Evolutionary conservation across 352 stramenopile genomes (phyloP).

Genomic region (Phytophthora multivora): DNA sequence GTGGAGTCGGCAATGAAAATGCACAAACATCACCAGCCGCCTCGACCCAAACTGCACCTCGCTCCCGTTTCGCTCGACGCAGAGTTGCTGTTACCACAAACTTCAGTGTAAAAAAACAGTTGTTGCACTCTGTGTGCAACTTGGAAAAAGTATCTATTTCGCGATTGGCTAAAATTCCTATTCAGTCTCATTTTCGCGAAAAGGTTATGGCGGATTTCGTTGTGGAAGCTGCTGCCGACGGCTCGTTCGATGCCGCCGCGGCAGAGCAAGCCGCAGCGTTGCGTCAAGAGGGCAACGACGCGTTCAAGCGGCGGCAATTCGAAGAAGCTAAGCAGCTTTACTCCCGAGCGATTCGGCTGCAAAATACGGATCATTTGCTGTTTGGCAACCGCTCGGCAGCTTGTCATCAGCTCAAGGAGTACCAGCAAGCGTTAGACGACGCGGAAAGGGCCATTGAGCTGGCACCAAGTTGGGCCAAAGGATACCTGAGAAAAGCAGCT

Average conservation of each 20-base stretch:
- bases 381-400: slow-evolving; percentile 91
- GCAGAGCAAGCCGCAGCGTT: slow-evolving; percentile 37
- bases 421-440: slow-evolving; percentile 78
- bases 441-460: slow-evolving; percentile 81
- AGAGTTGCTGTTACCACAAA: slow-evolving; percentile 9
- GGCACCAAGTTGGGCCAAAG: slow-evolving; percentile 92
- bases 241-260: slow-evolving; percentile 43
- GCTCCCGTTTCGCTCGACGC: slow-evolving; percentile 21
- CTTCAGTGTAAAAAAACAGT: too few relatives aligned
- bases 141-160: background rate
- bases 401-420: slow-evolving; percentile 72
- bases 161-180: slow-evolving; percentile 10
- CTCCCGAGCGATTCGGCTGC: slow-evolving; percentile 55
- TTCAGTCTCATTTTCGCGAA: slow-evolving; percentile 1
- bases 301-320: slow-evolving; percentile 68
- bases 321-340: slow-evolving; percentile 53
- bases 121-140: too few relatives aligned
- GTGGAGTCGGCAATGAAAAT: slow-evolving; percentile 2
- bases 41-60: slow-evolving; percentile 14
- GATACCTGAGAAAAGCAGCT: slow-evolving; percentile 89
- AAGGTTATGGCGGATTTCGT: slow-evolving; percentile 32
- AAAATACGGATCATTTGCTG: slow-evolving; percentile 61
- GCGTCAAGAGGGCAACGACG: slow-evolving; percentile 65
- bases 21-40: slow-evolving; percentile 4
- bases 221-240: slow-evolving; percentile 36